Evolutionary conservation across 2,329 filamentous ascomycete genomes (phyloP), one percentile per base, ranked within the genome.

Genomic region (Exophiala viscosa): DNA sequence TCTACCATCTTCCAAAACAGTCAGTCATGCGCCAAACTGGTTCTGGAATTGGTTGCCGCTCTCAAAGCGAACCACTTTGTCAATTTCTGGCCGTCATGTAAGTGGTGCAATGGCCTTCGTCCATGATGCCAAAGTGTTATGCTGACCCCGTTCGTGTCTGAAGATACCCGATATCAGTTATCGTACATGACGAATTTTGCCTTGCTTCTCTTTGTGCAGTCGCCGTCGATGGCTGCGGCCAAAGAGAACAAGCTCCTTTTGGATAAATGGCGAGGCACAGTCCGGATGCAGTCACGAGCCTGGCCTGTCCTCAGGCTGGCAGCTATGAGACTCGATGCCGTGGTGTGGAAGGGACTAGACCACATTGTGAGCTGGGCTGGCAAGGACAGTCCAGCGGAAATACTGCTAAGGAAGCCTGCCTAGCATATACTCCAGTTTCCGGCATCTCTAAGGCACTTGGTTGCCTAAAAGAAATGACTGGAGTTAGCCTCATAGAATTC

Each of bases 371-470:
- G 32, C 33, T 40, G 49, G 18, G 49, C 49, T 18, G 49, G 49
- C 15, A 46, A 46, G 20, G 49, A 41, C 28, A 52, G 42, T 52
- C 49, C 49, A 2, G 49, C 49, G 14, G 38, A 32, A 20, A 18
- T 49, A 41, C 47, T 69, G 13, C 57, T 62, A 10, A 64, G 54
- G 15, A 67, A 66, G 5, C 61, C 52, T 7, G 23, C 23, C 23
- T 28, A 28, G 23, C 23, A 28, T 28, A 28, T 28, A 28, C 23
- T 28, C 23, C 8, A 28, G 23, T 5, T 28, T 28, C 3, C 5
- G 8, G 23, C 23, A 28, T 5, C 23, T 28, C 8, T 7, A 28
- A 5, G 23, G 8, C 23, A 28, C 5, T 28, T 5, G 23, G 3
- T 28, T 28, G 23, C 23, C 23, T 5, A 28, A 28, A 28, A 28